A percentile compares a stretch with the other conserved stretches of the same genome.
These are phyloP conservation scores for Pseudocercospora cruenta DNA, from an alignment of 2,329 filamentous ascomycete species.

Conservation along the genomic window DNA sequence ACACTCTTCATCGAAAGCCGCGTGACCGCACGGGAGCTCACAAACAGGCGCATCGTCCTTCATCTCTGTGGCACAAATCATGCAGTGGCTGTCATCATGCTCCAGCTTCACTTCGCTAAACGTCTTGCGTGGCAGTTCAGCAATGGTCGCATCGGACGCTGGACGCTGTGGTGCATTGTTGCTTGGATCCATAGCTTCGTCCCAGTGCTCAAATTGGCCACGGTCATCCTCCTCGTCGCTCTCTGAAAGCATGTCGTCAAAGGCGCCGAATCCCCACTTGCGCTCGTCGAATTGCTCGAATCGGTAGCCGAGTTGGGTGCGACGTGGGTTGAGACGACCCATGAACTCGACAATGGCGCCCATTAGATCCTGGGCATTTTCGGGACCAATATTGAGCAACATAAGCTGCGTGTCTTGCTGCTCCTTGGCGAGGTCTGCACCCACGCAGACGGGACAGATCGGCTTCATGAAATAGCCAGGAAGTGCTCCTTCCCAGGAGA, in stretches of 20 bases:
- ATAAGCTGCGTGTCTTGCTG: slow-evolving; percentile 30
- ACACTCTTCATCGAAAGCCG: slow-evolving; percentile 27
- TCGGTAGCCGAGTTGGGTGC: slow-evolving; percentile 25
- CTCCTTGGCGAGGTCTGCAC: slow-evolving; percentile 25
- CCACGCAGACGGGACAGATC: slow-evolving; percentile 36
- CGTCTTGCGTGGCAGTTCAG: slow-evolving; percentile 23
- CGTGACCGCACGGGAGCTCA: slow-evolving; percentile 31
- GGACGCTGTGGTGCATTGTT: slow-evolving; percentile 19
- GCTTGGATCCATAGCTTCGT: slow-evolving; percentile 33
- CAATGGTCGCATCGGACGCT: slow-evolving; percentile 26
- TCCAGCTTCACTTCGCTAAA: slow-evolving; percentile 19
- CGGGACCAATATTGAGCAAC: slow-evolving; percentile 11
- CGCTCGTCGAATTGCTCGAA: slow-evolving; percentile 36
- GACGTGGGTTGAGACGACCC: slow-evolving; percentile 23
- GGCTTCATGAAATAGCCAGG: slow-evolving; percentile 20
- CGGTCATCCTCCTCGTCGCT: slow-evolving; percentile 18
- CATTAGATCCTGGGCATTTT: slow-evolving; percentile 10
- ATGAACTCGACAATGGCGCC: slow-evolving; percentile 23
- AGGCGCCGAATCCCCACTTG: slow-evolving; percentile 30
- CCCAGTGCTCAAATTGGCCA: slow-evolving; percentile 28
- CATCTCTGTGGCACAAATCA: slow-evolving; percentile 19
- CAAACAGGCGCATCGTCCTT: slow-evolving; percentile 22
- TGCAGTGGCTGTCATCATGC: slow-evolving; percentile 19
- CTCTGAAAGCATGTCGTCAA: slow-evolving; percentile 31
- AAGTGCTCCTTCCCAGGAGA: slow-evolving; percentile 12